Evolutionary conservation across 106 monocot genomes (phyloP).

Genomic region (Allium cepa): DNA sequence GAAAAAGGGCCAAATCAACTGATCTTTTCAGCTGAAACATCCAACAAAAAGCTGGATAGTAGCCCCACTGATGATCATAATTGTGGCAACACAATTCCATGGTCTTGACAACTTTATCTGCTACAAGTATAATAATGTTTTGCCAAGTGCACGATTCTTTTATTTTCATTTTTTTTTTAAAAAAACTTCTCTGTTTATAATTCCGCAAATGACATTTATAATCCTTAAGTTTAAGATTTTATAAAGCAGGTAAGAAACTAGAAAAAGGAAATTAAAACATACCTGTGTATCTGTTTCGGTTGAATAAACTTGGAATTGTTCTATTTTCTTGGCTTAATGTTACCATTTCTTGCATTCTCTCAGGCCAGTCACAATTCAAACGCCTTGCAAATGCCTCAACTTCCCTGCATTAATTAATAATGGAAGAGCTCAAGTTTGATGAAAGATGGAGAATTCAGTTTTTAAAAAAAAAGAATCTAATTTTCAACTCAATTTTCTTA

Average conservation of each 20-base stretch:
- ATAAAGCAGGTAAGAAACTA: neutral
- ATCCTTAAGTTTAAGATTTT: neutral
- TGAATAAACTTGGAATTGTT: conserved; percentile 19
- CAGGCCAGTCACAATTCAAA: conserved; percentile 60
- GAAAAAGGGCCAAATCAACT: too few species aligned
- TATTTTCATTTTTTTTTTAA: too few species aligned
- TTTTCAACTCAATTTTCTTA: too few species aligned
- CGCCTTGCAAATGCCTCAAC: conserved; percentile 61
- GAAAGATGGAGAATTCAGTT: neutral
- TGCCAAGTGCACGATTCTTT: too few species aligned
- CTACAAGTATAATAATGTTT: too few species aligned
- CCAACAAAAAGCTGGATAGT: too few species aligned
- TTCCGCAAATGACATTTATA: neutral
- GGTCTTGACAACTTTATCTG: too few species aligned
- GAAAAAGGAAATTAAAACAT: neutral
- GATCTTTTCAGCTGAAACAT: too few species aligned
- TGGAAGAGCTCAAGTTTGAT: neutral
- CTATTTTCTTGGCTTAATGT: conserved; percentile 38
- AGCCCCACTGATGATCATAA: too few species aligned
- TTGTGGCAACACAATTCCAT: too few species aligned
- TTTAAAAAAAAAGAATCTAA: too few species aligned
- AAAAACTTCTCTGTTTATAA: too few species aligned
- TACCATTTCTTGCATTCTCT: conserved; percentile 66
- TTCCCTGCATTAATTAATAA: conserved; percentile 26
- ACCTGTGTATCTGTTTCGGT: conserved; percentile 30